Base-by-base conservation (phyloP, 495 filamentous ascomycete genomes). In the Saxispiralis lemnorum region DNA sequence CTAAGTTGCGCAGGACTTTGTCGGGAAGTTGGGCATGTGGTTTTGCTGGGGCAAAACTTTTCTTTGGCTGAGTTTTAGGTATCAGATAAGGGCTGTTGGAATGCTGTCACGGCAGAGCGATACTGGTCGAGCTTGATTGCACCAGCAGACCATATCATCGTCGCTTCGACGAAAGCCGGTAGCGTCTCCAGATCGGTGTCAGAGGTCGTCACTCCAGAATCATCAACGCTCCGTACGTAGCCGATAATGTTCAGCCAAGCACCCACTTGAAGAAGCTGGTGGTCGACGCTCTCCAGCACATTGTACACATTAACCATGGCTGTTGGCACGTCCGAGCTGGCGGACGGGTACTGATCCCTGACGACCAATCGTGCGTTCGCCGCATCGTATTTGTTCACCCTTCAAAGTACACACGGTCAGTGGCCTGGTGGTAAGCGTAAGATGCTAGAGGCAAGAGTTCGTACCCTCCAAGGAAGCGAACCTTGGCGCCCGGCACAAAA, bases 391-490 rank as follows among this genome's bases (percentile, higher is more conserved):
- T 65, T 63, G 36, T 64, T 67, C 31, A 92, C 81, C 55, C 84
- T 93, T 45, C 15, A 28, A 28, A 28, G 24, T 9, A 28, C 4
- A 5, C 9, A 9, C 5, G 4, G 24, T 28, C 24, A 28, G 24
- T 9, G 5, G 39, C 18, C 16, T 28, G 43, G 32, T 16, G 24
- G 41, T 43, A 18, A 40, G 36, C 14, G 16, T 39, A 31, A 24
- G 12, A 3, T 16, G 14, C 7, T 9, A 6, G 17, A n/a, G 16
- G 19, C 7, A 9, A 6, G 17, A n/a, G 16, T 17, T 59, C 75
- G 65, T 68, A 89, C 86, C 88, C 95, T 60, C 85, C 87, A 18
- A 95, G 66, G 61, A 95, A 93, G 41, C 88, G 76, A 46, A 95
- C 74, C 61, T 95, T 95, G 12, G 73, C 65, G 31, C 80, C 77